Base-by-base conservation (phyloP, 306 rosid genomes). In the Cercis canadensis region DNA sequence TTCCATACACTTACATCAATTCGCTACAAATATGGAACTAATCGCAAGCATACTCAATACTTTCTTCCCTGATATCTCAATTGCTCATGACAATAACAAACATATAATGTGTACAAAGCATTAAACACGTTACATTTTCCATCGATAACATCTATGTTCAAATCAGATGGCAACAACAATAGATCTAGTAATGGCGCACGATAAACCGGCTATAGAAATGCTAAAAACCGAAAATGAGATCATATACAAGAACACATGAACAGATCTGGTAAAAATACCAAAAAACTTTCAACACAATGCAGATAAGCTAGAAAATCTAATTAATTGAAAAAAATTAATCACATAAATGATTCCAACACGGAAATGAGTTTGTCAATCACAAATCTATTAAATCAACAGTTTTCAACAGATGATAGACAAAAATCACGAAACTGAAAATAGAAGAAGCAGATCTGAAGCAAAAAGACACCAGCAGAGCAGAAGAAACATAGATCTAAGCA, bases 371-470 rank as follows among this genome's bases (percentile, higher is more conserved):
- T 37, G 1, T 7, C 14, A 46, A 7, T 8, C 2, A 60, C 62
- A 78, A n/a, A n/a, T 73, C 75, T 31, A n/a, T 14, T 10, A 41
- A 18, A 14, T 11, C 8, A 1, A 18, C 6, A 18, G 18, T 31
- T 0, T n/a, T 19, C 43, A 39, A 45, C 11, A 33, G 3, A 0
- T 4, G 19, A 2, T 8, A 9, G 1, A 3, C 9, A 2, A 33
- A 14, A 33, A 58, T 8, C 33, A 33, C 9, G 21, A 29, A 44
- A n/a, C 11, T 9, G 41, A 11, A 13, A 21, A 13, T 12, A 0
- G 49, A 41, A 1, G 16, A 24, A 24, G 29, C 11, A 55, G 79
- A 76, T 67, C 74, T 16, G 19, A 11, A 33, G 6, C n/a, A 40
- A 7, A 54, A 15, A 5, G 0, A 0, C 36, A 4, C 4, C 29